Conservation (phyloP, 176 grass and related monocot species). For the Raddia guianensis region DNA sequence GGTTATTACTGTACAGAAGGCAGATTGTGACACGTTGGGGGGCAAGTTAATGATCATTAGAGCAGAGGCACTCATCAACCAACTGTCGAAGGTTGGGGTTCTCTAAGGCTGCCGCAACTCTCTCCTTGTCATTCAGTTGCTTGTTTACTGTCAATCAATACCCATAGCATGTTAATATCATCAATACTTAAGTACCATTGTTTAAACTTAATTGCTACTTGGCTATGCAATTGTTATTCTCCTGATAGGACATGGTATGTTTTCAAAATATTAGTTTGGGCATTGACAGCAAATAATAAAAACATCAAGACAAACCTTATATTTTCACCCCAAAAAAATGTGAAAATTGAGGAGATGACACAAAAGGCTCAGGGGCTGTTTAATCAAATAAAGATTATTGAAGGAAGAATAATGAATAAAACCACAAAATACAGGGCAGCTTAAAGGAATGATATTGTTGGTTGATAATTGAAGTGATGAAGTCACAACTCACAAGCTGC, state of each 20-base stretch:
- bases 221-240: not conserved
- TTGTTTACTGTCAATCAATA: constrained; percentile 85
- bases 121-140: constrained; percentile 96
- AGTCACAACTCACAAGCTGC: not conserved
- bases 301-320: not conserved
- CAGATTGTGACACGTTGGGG: constrained; percentile 9
- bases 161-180: constrained; percentile 19
- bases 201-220: not conserved
- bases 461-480: not conserved
- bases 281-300: not conserved
- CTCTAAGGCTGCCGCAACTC: constrained; percentile 86
- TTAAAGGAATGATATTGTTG: not conserved
- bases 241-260: constrained; percentile 5
- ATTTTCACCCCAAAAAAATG: not conserved
- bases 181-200: not conserved
- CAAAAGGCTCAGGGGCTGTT: not conserved
- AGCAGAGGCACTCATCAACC: constrained; percentile 89
- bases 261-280: constrained; percentile 2
- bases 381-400: not conserved
- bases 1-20: constrained; percentile 54
- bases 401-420: not conserved
- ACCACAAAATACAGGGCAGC: not conserved
- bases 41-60: constrained; percentile 55
- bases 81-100: constrained; percentile 94
- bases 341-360: not conserved